Base-by-base conservation (phyloP, 192 early-diverging fungal species). In the Umbelopsis ramanniana region DNA sequence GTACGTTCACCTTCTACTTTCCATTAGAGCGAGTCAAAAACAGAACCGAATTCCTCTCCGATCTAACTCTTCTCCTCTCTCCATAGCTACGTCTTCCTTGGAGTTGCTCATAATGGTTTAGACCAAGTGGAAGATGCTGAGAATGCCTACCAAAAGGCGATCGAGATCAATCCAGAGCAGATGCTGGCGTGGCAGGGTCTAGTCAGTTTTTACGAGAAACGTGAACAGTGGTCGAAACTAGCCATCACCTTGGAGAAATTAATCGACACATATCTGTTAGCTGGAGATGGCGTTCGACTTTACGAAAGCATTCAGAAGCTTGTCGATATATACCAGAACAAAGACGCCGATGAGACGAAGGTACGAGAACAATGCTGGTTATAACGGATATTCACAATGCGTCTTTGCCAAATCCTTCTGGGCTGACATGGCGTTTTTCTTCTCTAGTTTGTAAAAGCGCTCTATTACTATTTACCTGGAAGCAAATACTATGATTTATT, bases 101-200 rank as follows among this genome's bases (percentile, higher is more conserved):
- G 90, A 24, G 78, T 93, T 5, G 83, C 90, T 0, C 82, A 90
- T 54, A 84, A 90, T 52, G 85, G 91, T 67, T 47, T 92, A 17
- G 79, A 82, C 4, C 78, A 87, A 52, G 79, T 81, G 70, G 74
- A 73, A 24, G 89, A 92, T 23, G 85, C 87, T 43, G 86, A 88
- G 67, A 53, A 72, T 12, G 74, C 82, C 12, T 94, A 93, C 57
- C 70, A 79, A 46, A 80, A 71, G 45, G 91, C 93, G 1, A 87
- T 90, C 68, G 77, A 79, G 24, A 74, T 86, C 71, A 85, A 83
- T 66, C 74, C 79, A 37, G 84, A 88, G 0, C 83, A 86, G 33
- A 68, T 80, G 0, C 81, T 94, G 8, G 93, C 90, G 11, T 92
- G 89, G 82, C 89, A 94, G 68, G 88, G 85, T 68, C 40, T 74